phyloP scores from a whole-genome alignment of 2,329 filamentous ascomycete genomes.

The Colletotrichum musicola region DNA sequence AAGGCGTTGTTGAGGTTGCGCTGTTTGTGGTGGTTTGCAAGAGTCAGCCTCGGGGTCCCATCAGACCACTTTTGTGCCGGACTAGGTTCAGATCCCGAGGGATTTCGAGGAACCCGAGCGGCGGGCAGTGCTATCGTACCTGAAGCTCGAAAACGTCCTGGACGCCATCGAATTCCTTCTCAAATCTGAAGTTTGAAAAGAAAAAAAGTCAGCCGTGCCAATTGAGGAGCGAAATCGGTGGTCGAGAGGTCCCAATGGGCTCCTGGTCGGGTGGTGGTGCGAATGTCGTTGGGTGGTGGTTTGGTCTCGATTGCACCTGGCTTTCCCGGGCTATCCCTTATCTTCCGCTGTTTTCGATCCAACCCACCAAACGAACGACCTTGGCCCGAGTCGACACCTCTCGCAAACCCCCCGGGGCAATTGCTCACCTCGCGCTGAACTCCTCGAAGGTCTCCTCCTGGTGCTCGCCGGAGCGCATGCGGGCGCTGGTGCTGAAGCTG shows the following conservation, averaged over 20 bases:
- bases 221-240: constrained; percentile 7
- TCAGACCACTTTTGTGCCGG: constrained; percentile 40
- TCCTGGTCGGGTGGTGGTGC: constrained; percentile 12
- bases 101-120: constrained; percentile 4
- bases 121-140: constrained; percentile 67
- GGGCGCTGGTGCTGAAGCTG: constrained; percentile 73
- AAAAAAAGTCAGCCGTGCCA: constrained; percentile 23
- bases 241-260: constrained; percentile 24
- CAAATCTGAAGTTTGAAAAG: constrained; percentile 75
- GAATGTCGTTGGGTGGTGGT: constrained; percentile 2
- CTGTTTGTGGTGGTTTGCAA: constrained; percentile 48
- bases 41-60: constrained; percentile 36
- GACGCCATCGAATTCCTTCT: constrained; percentile 98
- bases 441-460: constrained; percentile 99
- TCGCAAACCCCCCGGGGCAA: constrained; percentile 1
- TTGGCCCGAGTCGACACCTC: neutral
- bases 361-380: neutral
- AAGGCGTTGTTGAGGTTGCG: constrained; percentile 99
- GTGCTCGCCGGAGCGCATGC: constrained; percentile 71
- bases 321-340: constrained; percentile 29
- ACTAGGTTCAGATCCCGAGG: constrained; percentile 33
- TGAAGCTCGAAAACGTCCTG: constrained; percentile 99
- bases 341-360: constrained; percentile 7
- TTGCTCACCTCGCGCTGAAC: constrained; percentile 91
- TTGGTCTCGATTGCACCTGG: neutral